A percentile compares a stretch with the other conserved stretches of the same genome.
Conservation (phyloP, 352 stramenopile genomes). For the Blastocystis sp. region DNA sequence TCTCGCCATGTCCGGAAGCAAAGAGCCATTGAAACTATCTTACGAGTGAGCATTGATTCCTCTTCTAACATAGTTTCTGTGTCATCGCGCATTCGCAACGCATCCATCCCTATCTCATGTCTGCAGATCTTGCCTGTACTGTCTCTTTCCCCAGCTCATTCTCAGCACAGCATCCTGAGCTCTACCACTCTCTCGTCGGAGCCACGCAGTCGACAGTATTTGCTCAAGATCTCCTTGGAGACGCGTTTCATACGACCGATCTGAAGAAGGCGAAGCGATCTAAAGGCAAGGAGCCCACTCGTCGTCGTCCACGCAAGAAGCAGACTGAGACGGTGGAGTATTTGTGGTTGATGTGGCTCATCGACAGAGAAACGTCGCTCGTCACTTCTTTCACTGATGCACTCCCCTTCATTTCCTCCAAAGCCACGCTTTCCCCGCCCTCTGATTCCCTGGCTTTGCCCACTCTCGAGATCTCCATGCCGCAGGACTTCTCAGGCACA, state of each 20-base stretch:
- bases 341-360: background rate
- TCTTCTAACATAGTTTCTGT: background rate
- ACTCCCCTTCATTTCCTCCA: slow-evolving; percentile 5
- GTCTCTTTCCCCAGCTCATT: background rate
- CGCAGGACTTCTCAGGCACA: background rate
- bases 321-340: background rate
- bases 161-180: background rate
- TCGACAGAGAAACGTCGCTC: background rate
- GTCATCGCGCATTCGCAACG: slow-evolving; percentile 30
- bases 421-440: background rate
- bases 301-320: background rate
- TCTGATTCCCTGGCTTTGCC: background rate
- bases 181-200: background rate
- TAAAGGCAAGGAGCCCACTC: background rate
- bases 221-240: background rate
- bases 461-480: background rate
- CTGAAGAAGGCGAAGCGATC: background rate
- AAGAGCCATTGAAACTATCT: slow-evolving; percentile 8
- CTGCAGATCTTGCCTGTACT: background rate
- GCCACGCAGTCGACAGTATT: slow-evolving; percentile 1
- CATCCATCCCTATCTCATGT: slow-evolving; percentile 20
- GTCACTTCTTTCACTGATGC: slow-evolving; percentile 47
- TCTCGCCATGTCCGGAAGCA: background rate
- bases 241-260: background rate
- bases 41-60: background rate